phyloP scores from a whole-genome alignment of 805 yeast genomes.

The Myxozyma melibiosi region DNA sequence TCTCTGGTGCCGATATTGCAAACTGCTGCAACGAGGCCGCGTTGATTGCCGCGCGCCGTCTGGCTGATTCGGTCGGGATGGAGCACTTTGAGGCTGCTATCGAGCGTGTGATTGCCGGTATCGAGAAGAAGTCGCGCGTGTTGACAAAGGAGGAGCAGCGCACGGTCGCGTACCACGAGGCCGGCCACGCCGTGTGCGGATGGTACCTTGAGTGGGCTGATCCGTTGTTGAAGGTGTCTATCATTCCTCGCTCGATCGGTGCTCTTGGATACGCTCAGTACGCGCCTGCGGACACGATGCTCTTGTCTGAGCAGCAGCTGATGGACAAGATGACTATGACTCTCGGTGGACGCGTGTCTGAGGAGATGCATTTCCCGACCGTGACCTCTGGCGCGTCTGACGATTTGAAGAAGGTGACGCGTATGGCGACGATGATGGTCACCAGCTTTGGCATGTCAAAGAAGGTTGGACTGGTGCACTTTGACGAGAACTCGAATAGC shows the following conservation, averaged over 20 bases:
- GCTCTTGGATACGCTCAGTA: slow-evolving; percentile 98
- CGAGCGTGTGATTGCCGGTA: slow-evolving; percentile 95
- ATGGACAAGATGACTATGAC: slow-evolving; percentile 95
- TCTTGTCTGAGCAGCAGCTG: slow-evolving; percentile 75
- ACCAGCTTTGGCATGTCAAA: slow-evolving; percentile 87
- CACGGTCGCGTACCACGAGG: slow-evolving; percentile 96
- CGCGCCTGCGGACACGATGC: slow-evolving; percentile 87
- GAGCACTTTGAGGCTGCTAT: slow-evolving; percentile 93
- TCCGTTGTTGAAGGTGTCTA: slow-evolving; percentile 91
- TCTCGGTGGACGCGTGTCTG: slow-evolving; percentile 94
- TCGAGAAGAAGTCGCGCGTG: slow-evolving; percentile 85
- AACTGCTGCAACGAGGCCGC: slow-evolving; percentile 98
- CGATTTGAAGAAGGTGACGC: slow-evolving; percentile 94
- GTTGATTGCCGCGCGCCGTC: slow-evolving; percentile 87
- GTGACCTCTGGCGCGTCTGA: slow-evolving; percentile 96
- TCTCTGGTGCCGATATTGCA: slow-evolving; percentile 98
- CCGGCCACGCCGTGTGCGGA: slow-evolving; percentile 98
- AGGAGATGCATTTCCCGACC: slow-evolving; percentile 87
- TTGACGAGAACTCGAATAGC: slow-evolving; percentile 68
- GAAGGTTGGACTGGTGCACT: slow-evolving; percentile 80
- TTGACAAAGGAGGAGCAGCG: slow-evolving; percentile 83
- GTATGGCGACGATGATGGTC: slow-evolving; percentile 92
- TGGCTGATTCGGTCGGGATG: slow-evolving; percentile 67
- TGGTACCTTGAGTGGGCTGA: slow-evolving; percentile 92
- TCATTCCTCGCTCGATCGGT: slow-evolving; percentile 95